These are phyloP conservation scores for Teunomyces kruisii DNA, from an alignment of 805 yeast species.

Conservation along the genomic window DNA sequence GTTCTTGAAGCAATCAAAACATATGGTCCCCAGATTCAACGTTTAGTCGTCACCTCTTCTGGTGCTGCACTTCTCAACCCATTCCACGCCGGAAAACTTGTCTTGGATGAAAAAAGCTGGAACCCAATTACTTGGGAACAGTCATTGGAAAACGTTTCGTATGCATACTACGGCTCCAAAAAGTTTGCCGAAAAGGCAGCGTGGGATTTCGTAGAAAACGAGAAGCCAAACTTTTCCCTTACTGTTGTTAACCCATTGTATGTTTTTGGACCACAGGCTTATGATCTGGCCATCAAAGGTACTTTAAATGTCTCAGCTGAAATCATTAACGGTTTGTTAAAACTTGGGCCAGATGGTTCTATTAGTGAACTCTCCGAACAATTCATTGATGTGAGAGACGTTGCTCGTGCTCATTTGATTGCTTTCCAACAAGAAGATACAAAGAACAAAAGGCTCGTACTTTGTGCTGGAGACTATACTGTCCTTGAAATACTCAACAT, in stretches of 20 bases:
- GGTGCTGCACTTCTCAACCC: too few species aligned
- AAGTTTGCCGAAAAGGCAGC: constrained; percentile 19
- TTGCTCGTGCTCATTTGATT: constrained; percentile 38
- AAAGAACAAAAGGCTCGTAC: too few species aligned
- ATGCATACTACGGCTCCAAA: constrained; percentile 31
- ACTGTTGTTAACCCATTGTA: constrained; percentile 54
- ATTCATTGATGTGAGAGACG: constrained; percentile 48
- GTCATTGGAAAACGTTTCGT: constrained; percentile 34
- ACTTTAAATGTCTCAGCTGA: constrained; percentile 35
- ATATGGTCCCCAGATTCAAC: too few species aligned
- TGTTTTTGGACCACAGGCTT: constrained; percentile 61
- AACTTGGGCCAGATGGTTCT: constrained; percentile 19
- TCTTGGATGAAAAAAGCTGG: constrained; percentile 27
- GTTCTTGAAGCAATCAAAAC: too few species aligned
- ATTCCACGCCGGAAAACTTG: too few species aligned
- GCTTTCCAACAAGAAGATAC: too few species aligned
- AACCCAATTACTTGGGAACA: constrained; percentile 53
- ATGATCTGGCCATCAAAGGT: constrained; percentile 28
- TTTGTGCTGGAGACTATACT: too few species aligned
- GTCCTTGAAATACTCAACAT: too few species aligned
- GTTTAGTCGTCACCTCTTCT: too few species aligned
- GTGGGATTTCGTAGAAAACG: constrained; percentile 19
- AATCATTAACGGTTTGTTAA: constrained; percentile 40
- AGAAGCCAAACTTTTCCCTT: constrained; percentile 37
- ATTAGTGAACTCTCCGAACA: constrained; percentile 19